Evolutionary conservation across 2,329 filamentous ascomycete species (phyloP), one percentile per base, ranked within the genome.

Genomic region (Penicillium sumatraense): DNA sequence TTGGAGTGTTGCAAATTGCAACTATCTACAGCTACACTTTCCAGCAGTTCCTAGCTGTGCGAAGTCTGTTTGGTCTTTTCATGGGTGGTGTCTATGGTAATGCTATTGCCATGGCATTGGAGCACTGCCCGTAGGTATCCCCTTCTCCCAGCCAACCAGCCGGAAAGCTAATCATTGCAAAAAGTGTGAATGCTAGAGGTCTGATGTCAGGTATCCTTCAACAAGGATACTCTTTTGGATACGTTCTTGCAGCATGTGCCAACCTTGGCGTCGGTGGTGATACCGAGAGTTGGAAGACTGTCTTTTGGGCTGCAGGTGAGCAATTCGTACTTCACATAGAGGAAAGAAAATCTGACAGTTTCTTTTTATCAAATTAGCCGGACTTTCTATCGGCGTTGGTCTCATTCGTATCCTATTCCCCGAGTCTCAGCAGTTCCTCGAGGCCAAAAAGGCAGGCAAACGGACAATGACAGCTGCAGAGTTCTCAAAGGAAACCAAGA

Each of bases 61-160:
- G 89, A 48, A 84, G 85, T 58, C 74, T 91, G 11, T 92, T 91
- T 64, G 89, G 89, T 18, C 77, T 92, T 11, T 90, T 90, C 73
- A 92, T 92, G 89, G 89, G 89, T 33, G 89, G 89, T 63, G 86
- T 92, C 11, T 91, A 91, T 71, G 89, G 89, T 31, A 90, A 91
- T 65, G 88, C 89, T 31, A 87, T 90, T 41, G 88, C 88, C 46
- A 92, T 90, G 85, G 88, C 89, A 0, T 78, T 92, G 8, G 89
- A 92, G 68, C 89, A 91, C 66, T 84, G 87, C 56, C 89, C 88
- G 67, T 69, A 56, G 51, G 61, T 57, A 6, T n/a, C 16, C 24
- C 26, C 13, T 10, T n/a, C 16, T 27, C 26, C 13, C 11, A 24
- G 14, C 36, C 9, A 14, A 10, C 10, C 11, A 29, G 13, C 5